Conservation (phyloP, 805 yeast species). For the Yarrowia divulgata region DNA sequence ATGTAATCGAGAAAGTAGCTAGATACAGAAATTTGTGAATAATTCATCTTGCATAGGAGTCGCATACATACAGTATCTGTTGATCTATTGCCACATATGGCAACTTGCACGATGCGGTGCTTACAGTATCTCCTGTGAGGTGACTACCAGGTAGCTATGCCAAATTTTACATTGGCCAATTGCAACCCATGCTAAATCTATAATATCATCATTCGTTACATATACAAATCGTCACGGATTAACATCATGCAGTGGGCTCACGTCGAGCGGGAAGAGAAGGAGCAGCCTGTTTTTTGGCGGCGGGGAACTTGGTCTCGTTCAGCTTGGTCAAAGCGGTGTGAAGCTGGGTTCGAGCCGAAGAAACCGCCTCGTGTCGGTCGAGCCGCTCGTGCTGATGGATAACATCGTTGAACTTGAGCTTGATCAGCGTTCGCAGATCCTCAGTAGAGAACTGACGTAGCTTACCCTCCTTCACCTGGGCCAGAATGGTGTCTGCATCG, state of each 20-base stretch:
- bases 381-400: slow-evolving; percentile 45
- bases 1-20: no score
- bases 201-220: slow-evolving; percentile 41
- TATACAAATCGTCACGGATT: slow-evolving; percentile 26
- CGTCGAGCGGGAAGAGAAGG: slow-evolving; percentile 31
- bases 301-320: slow-evolving; percentile 43
- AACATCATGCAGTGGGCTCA: slow-evolving; percentile 21
- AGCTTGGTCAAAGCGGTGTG: slow-evolving; percentile 42
- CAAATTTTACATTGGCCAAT: no score
- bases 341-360: slow-evolving; percentile 41
- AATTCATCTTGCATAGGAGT: no score
- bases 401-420: slow-evolving; percentile 59
- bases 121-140: no score
- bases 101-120: no score
- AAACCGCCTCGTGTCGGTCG: slow-evolving; percentile 44
- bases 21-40: no score
- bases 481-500: slow-evolving; percentile 58
- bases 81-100: no score
- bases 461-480: slow-evolving; percentile 51
- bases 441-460: slow-evolving; percentile 52
- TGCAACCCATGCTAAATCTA: not conserved
- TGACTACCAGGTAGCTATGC: no score
- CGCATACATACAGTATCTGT: no score
- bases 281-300: slow-evolving; percentile 21
- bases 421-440: slow-evolving; percentile 60